Evolutionary conservation across 306 rosid genomes (phyloP).

Genomic region (Medicago ruthenica): DNA sequence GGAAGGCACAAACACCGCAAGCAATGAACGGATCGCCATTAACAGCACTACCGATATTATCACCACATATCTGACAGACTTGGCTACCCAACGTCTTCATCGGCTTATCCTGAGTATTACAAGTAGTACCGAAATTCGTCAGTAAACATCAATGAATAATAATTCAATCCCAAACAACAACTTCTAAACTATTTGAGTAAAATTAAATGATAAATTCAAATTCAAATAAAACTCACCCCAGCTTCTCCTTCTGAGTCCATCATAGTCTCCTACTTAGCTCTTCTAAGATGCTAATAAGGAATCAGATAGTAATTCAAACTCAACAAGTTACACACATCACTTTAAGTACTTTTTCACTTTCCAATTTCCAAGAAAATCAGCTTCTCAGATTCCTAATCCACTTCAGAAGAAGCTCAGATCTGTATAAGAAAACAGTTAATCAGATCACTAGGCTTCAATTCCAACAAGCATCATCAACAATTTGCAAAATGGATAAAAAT

Average conservation of each 20-base stretch:
- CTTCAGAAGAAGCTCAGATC: conserved; percentile 51
- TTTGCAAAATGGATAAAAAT: background rate
- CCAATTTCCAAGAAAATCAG: background rate
- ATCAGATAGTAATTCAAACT: conserved; percentile 45
- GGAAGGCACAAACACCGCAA: conserved; percentile 82
- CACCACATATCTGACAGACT: conserved; percentile 96
- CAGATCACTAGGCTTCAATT: conserved; percentile 35
- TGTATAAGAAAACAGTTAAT: conserved; percentile 28
- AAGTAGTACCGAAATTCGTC: conserved; percentile 28
- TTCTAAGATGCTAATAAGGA: conserved; percentile 50
- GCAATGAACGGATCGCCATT: conserved; percentile 78
- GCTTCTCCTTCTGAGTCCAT: conserved; percentile 88
- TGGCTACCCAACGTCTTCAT: conserved; percentile 61
- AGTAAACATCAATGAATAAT: conserved; percentile 9
- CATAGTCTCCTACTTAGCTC: conserved; percentile 53
- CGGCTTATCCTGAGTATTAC: conserved; percentile 59
- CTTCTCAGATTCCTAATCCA: background rate
- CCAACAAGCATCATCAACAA: conserved; percentile 42
- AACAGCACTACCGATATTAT: conserved; percentile 71
- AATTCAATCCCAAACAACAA: conserved; percentile 19
- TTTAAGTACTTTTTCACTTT: conserved; percentile 12
- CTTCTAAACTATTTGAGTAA: background rate
- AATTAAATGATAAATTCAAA: conserved; percentile 30
- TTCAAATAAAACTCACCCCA: conserved; percentile 60
- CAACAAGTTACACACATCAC: conserved; percentile 61